Percentiles rank a stretch among this genome's conserved stretches.
Evolutionary conservation across 148 eudicot species (phyloP).

Genomic region (Polygonum aviculare): DNA sequence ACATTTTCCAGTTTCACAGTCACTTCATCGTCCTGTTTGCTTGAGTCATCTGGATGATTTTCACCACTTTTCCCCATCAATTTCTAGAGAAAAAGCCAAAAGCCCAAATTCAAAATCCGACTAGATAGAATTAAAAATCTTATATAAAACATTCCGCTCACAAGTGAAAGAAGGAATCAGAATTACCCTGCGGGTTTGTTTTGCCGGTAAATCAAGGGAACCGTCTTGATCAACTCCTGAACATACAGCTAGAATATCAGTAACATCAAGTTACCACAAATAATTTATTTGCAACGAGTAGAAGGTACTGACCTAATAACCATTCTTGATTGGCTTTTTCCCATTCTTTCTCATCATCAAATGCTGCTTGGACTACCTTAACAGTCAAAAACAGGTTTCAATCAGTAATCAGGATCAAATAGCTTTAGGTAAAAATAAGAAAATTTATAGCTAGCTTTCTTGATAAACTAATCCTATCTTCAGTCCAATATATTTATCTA

Average conservation of each 20-base stretch:
- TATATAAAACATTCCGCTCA: neutral
- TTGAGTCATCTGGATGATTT: constrained; percentile 60
- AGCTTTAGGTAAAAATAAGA: neutral
- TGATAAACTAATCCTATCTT: neutral
- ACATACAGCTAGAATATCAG: constrained; percentile 6
- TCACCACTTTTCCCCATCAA: constrained; percentile 66
- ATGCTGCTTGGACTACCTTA: constrained; percentile 27
- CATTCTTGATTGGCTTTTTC: constrained; percentile 28
- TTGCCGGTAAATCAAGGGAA: constrained; percentile 52
- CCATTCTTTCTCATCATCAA: constrained; percentile 31
- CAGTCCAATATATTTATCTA: constrained; percentile 20
- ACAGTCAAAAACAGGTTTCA: neutral
- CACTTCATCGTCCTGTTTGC: constrained; percentile 73
- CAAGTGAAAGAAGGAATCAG: neutral
- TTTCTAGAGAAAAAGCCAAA: constrained; percentile 28
- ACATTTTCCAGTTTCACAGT: constrained; percentile 79
- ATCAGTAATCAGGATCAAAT: neutral
- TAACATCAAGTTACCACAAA: neutral
- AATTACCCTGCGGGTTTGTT: constrained; percentile 63
- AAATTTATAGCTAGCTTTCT: neutral
- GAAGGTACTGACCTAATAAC: constrained; percentile 26
- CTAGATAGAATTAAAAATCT: neutral
- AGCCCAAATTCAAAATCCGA: neutral
- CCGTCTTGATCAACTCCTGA: constrained; percentile 43
- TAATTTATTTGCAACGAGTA: neutral